Percentiles rank a stretch among this genome's conserved stretches.
phyloP scores from a whole-genome alignment of 306 rosid species.

The Carpinus viminea region DNA sequence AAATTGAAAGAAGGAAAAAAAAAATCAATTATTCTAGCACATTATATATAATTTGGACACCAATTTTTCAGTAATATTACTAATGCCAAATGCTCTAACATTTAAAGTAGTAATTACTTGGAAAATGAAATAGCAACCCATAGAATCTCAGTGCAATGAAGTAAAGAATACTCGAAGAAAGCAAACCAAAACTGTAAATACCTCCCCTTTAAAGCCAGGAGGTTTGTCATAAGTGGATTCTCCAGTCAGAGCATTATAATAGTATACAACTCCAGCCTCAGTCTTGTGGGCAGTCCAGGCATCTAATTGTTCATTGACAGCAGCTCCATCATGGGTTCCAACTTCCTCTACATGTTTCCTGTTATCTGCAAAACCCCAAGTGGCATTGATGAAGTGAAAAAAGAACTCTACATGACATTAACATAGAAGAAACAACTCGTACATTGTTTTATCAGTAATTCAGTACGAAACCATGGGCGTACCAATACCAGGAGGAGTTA shows the following conservation, averaged over 20 bases:
- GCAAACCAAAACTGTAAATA: constrained; percentile 33
- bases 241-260: constrained; percentile 84
- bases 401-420: constrained; percentile 21
- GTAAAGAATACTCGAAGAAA: neutral
- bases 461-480: constrained; percentile 28
- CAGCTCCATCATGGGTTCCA: constrained; percentile 32
- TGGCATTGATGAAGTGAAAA: constrained; percentile 19
- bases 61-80: neutral
- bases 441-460: constrained; percentile 30
- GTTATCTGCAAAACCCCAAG: constrained; percentile 49
- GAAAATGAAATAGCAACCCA: neutral
- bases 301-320: constrained; percentile 55
- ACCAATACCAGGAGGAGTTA: constrained; percentile 54
- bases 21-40: neutral
- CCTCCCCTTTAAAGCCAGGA: constrained; percentile 83
- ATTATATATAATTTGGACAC: neutral
- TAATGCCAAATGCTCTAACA: neutral
- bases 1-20: neutral
- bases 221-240: constrained; percentile 89
- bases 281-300: constrained; percentile 95
- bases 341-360: constrained; percentile 41
- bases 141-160: neutral
- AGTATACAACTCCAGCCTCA: constrained; percentile 79
- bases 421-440: constrained; percentile 11
- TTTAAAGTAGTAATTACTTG: neutral